Evolutionary conservation across 1,284 basidiomycete genomes (phyloP), one percentile per base, ranked within the genome.

Genomic region (Ceratobasidium sp.): DNA sequence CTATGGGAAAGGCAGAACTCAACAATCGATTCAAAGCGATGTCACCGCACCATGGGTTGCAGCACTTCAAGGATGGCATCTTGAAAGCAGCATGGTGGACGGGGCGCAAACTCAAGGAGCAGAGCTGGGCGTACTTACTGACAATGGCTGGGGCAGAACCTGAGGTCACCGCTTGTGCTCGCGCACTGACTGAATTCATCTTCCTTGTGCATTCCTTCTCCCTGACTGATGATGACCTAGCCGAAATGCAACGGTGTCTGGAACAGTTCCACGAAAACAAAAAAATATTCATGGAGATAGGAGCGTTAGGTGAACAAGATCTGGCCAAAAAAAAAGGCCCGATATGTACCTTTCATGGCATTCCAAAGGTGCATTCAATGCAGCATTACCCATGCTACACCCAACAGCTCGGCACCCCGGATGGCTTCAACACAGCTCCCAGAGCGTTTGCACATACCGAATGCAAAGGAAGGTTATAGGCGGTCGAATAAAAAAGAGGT

Each of bases 121-220:
- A 85, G 8, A 81, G 79, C 49, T 74, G 74, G 16, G 77, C 82
- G 24, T 77, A 84, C 11, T 77, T 84, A 7, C 80, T 80, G 1
- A 58, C 81, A 9, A 74, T 82, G 6, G 59, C 59, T 14, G 81
- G 77, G 0, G 24, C 31, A 0, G 74, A 69, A 0, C 13, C 41
- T 0, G 29, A 68, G 13, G 76, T 78, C 9, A 49, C 80, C 0
- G n/a, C 29, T 4, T 77, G 76, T 2, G 77, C 76, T 1, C 61
- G 76, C 0, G 77, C 79, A 3, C 7, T 84, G 0, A 79, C 84
- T 0, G 81, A 85, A 66, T 85, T 84, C 74, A 77, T 84, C 7
- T 81, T 41, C 64, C 48, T 54, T 0, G 46, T 51, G 8, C 76
- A 77, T 62, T 71, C 14, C 1, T 53, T 63, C 14, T 54, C 53